Conservation (phyloP, 179 eudicot genomes). For the Vitellaria paradoxa region DNA sequence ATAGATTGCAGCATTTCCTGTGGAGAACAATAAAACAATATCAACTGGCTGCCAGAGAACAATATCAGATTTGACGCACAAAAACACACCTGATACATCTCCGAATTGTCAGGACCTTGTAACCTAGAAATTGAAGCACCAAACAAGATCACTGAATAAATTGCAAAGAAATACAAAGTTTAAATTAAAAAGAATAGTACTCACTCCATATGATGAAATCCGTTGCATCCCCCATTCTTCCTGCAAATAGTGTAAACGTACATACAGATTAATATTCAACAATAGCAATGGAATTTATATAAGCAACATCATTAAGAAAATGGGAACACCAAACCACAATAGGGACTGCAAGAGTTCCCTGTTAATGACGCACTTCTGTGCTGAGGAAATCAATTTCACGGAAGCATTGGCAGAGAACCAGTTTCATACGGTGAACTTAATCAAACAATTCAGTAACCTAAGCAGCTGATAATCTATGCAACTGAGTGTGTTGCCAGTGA, state of each 20-base stretch:
- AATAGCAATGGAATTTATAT: too few species aligned
- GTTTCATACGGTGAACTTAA: neutral
- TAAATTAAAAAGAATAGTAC: slow-evolving; percentile 2
- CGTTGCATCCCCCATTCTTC: slow-evolving; percentile 18
- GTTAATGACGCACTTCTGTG: neutral
- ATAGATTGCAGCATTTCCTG: slow-evolving; percentile 25
- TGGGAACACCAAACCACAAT: neutral
- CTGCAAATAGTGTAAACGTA: slow-evolving; percentile 13
- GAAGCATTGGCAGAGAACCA: neutral
- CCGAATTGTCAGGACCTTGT: slow-evolving; percentile 26
- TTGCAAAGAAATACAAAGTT: neutral
- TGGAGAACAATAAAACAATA: neutral
- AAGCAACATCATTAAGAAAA: neutral
- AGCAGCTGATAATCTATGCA: neutral
- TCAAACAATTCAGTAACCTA: slow-evolving; percentile 1
- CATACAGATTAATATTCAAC: neutral
- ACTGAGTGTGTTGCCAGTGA: neutral
- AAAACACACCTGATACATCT: slow-evolving; percentile 36
- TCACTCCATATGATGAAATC: slow-evolving; percentile 15
- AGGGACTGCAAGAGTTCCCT: neutral
- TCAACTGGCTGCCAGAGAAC: slow-evolving; percentile 7
- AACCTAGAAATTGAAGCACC: slow-evolving; percentile 28
- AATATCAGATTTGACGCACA: slow-evolving; percentile 6
- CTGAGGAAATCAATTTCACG: neutral
- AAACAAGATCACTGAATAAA: slow-evolving; percentile 4